Base-by-base conservation (phyloP, 805 yeast genomes). In the Lipomyces starkeyi region DNA sequence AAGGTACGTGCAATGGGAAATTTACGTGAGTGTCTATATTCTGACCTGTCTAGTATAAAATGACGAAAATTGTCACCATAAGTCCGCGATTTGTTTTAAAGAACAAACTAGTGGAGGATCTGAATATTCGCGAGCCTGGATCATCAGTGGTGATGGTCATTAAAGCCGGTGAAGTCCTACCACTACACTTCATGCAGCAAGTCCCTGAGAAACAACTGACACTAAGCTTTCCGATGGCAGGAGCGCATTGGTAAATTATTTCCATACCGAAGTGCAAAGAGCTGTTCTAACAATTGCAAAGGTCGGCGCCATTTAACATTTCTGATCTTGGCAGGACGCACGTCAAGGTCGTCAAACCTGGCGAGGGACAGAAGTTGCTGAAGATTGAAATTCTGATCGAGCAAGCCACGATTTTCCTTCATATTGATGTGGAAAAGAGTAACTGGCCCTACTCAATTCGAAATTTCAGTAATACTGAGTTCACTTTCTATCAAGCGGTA, bases 381-480 rank as follows among this genome's bases (percentile, higher is more conserved):
- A 88, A 90, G 75, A 85, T 91, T 35, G 93, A 90, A 66, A 85
- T 92, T 32, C 76, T 89, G 47, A 81, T 92, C n/a, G 97, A 93
- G 70, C 85, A 87, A 57, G 93, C 97, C 0, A 87, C 97, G 0
- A 80, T 96, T 22, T 93, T 92, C 74, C 84, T 95, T 59, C 89
- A 88, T 71, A 77, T 94, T 49, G 85, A 84, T 55, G 88, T 88
- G 75, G 95, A 97, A 1, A 86, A 86, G 47, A 84, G 87, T 68
- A 82, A 84, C 67, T 95, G 99, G 99, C 99, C 99, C 13, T 95
- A 81, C 76, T 91, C 97, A 0, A 88, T 95, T 55, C 82, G 97
- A 69, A 95, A 95, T 77, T 93, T 92, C 78, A 91, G 95, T 76
- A 91, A 91, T 69, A 80, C 85, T n/a, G 97, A 92, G 73, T 92